phyloP scores from a whole-genome alignment of 73 alveolate species.

The Halteria grandinella region DNA sequence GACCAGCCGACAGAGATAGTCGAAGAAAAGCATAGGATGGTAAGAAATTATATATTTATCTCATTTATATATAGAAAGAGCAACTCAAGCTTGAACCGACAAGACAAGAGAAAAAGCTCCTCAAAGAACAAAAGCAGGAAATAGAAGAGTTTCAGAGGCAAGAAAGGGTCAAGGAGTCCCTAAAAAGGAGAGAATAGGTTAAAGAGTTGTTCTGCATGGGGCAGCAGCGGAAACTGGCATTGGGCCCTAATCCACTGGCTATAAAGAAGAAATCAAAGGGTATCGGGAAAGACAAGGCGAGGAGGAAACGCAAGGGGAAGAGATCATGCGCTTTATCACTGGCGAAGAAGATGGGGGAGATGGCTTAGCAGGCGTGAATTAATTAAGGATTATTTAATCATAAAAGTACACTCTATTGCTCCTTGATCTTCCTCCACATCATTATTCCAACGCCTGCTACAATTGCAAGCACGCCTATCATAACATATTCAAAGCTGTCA shows the following conservation, averaged over 20 bases:
- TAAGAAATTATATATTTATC: neutral
- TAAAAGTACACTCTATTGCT: slow-evolving; percentile 3
- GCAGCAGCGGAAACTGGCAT: slow-evolving; percentile 74
- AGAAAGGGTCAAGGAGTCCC: slow-evolving; percentile 72
- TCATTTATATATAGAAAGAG: slow-evolving; percentile 64
- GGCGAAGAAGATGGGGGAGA: too few relatives aligned
- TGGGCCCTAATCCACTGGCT: slow-evolving; percentile 86
- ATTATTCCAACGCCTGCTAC: slow-evolving; percentile 30
- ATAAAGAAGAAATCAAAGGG: slow-evolving; percentile 59
- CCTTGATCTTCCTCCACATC: slow-evolving; percentile 44
- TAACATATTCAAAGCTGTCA: slow-evolving; percentile 9
- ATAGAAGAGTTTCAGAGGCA: slow-evolving; percentile 66
- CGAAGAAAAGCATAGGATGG: slow-evolving; percentile 75
- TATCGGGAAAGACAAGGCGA: slow-evolving; percentile 24
- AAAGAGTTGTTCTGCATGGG: slow-evolving; percentile 79
- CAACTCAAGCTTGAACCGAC: slow-evolving; percentile 81
- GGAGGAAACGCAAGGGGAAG: slow-evolving; percentile 44
- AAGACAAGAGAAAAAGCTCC: slow-evolving; percentile 66
- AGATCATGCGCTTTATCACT: too few relatives aligned
- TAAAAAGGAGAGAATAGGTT: slow-evolving; percentile 72
- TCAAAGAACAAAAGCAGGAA: slow-evolving; percentile 73
- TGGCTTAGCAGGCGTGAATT: too few relatives aligned
- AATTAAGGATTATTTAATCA: too few relatives aligned
- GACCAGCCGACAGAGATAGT: slow-evolving; percentile 75
- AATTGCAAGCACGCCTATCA: neutral